Base-by-base conservation (phyloP, 805 yeast genomes). In the Metschnikowia sp. region DNA sequence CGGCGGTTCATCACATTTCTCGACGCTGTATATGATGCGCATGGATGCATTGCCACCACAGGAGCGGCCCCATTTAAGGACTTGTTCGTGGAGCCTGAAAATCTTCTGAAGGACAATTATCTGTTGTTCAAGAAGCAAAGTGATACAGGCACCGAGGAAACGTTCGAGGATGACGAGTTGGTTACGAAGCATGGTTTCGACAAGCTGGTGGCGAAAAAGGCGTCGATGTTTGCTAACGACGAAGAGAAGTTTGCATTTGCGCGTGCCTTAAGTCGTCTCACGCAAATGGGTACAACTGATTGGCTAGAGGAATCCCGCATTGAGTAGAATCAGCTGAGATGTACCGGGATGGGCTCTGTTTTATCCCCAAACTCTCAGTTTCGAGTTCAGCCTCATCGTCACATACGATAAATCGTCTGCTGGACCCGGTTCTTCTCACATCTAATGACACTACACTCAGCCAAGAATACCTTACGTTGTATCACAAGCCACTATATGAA, bases 171-270 rank as follows among this genome's bases (percentile, higher is more conserved):
- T 47, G 88, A 83, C 57, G 83, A 79, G 22, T 66, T 87, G 64
- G 87, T 86, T 19, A 76, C 75, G n/a, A 77, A 83, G 50, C 89
- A 87, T 64, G 95, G 94, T 0, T 84, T 88, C 53, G 86, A 84
- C 55, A 78, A 82, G 50, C 81, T 81, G 52, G 72, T 86, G 49
- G 91, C 88, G 10, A 77, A 81, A 55, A 81, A 82, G 60, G 86
- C 90, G 1, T 62, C 81, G 55, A 79, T 87, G 79, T 92, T 94
- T 70, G 88, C 87, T 41, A 78, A 94, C 36, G 98, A 90, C 66
- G 99, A 92, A 66, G 99, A 92, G 69, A 80, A 85, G 64, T 94
- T 92, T 71, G 99, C 99, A 18, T 92, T 92, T 74, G 96, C 97
- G 0, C 79, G 99, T 62, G 97, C 98, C 0, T 73, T 92, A 49